These are phyloP conservation scores for Kentomonas sorsogonicus DNA, from an alignment of 208 protist genomes.

Conservation along the genomic window DNA sequence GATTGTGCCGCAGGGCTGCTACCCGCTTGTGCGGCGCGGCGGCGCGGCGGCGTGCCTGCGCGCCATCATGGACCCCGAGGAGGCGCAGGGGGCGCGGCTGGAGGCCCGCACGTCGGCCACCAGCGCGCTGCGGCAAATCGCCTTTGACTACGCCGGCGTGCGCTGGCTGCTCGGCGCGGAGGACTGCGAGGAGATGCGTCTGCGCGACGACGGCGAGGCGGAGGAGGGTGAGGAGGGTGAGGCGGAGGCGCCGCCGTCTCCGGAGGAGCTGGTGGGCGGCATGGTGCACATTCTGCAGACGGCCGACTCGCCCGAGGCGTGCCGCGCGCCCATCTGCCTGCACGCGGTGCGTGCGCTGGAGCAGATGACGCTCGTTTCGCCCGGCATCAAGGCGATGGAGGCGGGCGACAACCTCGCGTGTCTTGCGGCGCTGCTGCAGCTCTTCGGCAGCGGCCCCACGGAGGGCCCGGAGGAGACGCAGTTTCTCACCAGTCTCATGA, in stretches of 20 bases:
- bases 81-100: slow-evolving; percentile 2
- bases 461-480: not conserved
- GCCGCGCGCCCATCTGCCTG: slow-evolving; percentile 11
- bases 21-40: slow-evolving; percentile 44
- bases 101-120: slow-evolving; percentile 40
- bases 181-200: slow-evolving; percentile 33
- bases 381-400: slow-evolving; percentile 29
- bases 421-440: not conserved
- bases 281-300: not conserved
- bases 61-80: slow-evolving; percentile 14
- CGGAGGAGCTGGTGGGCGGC: not conserved
- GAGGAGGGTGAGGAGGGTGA: slow-evolving; percentile 13
- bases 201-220: slow-evolving; percentile 15
- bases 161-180: slow-evolving; percentile 62
- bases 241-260: slow-evolving; percentile 2
- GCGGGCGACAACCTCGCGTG: too few species aligned
- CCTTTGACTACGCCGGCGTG: slow-evolving; percentile 50
- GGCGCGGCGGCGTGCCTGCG: slow-evolving; percentile 37
- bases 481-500: slow-evolving; percentile 12
- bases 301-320: too few species aligned
- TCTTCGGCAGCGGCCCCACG: not conserved
- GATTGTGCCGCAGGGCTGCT: slow-evolving; percentile 71
- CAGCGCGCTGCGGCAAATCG: slow-evolving; percentile 45
- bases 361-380: slow-evolving; percentile 24
- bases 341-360: slow-evolving; percentile 20